phyloP scores from a whole-genome alignment of 2,329 filamentous ascomycete genomes.

The Claviceps humidiphila region DNA sequence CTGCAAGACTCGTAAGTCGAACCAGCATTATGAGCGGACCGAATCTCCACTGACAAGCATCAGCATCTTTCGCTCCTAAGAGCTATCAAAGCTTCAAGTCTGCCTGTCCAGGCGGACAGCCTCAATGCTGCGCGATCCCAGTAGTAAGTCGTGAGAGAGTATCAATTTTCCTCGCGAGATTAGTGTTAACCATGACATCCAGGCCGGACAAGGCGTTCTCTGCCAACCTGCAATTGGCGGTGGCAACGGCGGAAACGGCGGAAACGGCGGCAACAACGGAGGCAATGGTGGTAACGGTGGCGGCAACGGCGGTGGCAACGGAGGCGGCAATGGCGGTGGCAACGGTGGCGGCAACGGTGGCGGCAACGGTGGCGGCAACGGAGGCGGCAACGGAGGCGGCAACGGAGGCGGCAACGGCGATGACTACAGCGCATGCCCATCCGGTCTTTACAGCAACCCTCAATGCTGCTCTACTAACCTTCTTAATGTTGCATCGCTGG shows the following conservation, averaged over 20 bases:
- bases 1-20: constrained; percentile 7
- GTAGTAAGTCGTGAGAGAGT: not conserved
- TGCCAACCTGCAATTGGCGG: not conserved
- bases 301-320: not conserved
- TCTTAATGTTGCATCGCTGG: constrained; percentile 31
- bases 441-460: constrained; percentile 15
- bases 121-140: constrained; percentile 1
- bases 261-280: not conserved
- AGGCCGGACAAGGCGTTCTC: constrained; percentile 1
- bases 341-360: not conserved
- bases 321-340: not conserved
- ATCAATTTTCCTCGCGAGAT: not conserved
- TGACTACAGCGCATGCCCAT: constrained; percentile 8
- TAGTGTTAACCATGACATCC: not conserved
- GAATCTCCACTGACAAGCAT: not conserved
- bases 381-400: not conserved
- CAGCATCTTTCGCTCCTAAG: not conserved
- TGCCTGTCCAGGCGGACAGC: not conserved
- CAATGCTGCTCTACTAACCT: constrained; percentile 37
- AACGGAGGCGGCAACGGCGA: not conserved
- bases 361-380: not conserved
- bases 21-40: not conserved
- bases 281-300: not conserved
- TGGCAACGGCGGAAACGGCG: not conserved
- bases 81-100: not conserved